Evolutionary conservation across 2,329 filamentous ascomycete species (phyloP), one percentile per base, ranked within the genome.

Genomic region (Cladobotryum mycophilum): DNA sequence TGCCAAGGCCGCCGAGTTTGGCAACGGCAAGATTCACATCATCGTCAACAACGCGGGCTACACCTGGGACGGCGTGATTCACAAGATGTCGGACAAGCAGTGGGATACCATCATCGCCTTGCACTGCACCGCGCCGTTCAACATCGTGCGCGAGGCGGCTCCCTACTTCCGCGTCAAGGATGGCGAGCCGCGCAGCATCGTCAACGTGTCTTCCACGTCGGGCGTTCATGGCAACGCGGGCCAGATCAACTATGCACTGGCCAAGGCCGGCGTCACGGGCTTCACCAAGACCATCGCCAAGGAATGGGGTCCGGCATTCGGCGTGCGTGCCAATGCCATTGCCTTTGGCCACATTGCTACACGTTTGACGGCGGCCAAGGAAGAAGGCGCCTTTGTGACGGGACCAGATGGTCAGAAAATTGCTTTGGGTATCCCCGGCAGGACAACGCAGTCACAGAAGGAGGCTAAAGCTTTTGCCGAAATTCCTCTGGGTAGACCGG

Each of bases 41-140:
- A 85, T 95, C 51, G 87, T 95, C 53, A 95, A 95, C 70, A 95
- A 95, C 66, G 90, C 89, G 1, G 89, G 89, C 40, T 95, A 89
- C 70, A 95, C 90, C 1, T 95, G 89, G 88, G 90, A 96, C 67
- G 90, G 86, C 6, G 89, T 95, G 37, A 89, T 95, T 58, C 88
- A 95, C 76, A 95, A 93, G 77, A 92, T 89, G 76, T 87, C 84
- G 14, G 88, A 95, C 74, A 88, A 88, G 73, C 89, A 95, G 76
- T 95, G 88, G 88, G 86, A 93, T 55, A 90, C 86, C 46, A 95
- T 96, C 66, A 72, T 95, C 30, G 82, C 85, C 18, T 76, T 95
- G 44, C 90, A 95, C 76, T 84, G 80, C 64, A 93, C 88, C 12
- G 89, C 87, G 2, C 90, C 90, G 11, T 95, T 96, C 76, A 85